A percentile compares a stretch with the other conserved stretches of the same genome.
Conservation (phyloP, 306 rosid species). For the Delonix regia region DNA sequence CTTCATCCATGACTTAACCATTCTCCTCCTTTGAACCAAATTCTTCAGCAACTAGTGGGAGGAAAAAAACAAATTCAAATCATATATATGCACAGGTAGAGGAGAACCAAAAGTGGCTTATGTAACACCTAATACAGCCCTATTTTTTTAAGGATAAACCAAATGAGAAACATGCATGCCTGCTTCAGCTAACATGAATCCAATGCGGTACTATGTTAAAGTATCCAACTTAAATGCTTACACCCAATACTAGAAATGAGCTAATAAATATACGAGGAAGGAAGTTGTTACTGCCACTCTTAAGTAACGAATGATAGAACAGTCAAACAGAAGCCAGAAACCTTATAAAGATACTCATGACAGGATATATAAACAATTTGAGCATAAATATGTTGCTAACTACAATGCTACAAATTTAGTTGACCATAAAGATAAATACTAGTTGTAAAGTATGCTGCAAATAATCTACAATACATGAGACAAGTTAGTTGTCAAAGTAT, state of each 20-base stretch:
- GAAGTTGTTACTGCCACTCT: background rate
- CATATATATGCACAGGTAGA: background rate
- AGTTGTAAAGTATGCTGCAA: background rate
- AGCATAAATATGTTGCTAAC: background rate
- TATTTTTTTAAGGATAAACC: background rate
- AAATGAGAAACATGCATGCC: background rate
- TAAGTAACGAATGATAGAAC: background rate
- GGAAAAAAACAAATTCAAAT: conserved; percentile 20
- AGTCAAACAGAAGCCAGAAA: background rate
- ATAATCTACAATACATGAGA: background rate
- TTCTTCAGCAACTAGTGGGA: conserved; percentile 73
- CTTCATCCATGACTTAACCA: conserved; percentile 88
- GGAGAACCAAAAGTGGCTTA: background rate
- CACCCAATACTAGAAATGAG: background rate
- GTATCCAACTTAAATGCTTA: background rate
- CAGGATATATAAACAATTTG: background rate
- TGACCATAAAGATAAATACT: background rate
- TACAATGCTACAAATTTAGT: background rate
- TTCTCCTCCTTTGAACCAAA: conserved; percentile 78
- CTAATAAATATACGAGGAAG: background rate
- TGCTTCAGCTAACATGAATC: background rate
- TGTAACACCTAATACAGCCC: background rate
- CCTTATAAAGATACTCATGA: background rate
- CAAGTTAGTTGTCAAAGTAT: conserved; percentile 7
- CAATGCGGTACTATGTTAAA: background rate